Evolutionary conservation across 352 stramenopile genomes (phyloP), one percentile per base, ranked within the genome.

Genomic region (Hyaloperonospora arabidopsidis): DNA sequence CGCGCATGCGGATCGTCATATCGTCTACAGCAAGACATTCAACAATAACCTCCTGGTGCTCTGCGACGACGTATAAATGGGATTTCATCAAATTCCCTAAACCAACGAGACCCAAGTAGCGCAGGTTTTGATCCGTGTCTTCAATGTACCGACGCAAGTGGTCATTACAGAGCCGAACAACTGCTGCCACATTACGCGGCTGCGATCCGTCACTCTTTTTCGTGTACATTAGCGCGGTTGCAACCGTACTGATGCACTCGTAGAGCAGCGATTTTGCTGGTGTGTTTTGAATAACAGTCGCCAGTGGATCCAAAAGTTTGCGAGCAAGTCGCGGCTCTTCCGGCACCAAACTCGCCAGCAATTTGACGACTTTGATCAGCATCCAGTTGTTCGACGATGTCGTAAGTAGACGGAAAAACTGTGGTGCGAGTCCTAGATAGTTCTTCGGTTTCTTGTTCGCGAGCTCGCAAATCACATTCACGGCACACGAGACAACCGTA

Each of bases 311-410:
- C 32, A 99, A 73, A 28, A 99, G 63, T 65, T 99, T 99, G 22
- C 96, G 80, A 1, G 97, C 97, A 22, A 99, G 75, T 14, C 97
- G 81, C 14, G 97, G 97, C 72, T 99, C 97, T 63, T 99, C 93
- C 0, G 95, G 87, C 32, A 99, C 95, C 13, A 99, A 73, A 23
- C 88, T 95, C 22, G 93, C 93, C 57, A 99, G 73, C 39, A 99
- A 84, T 75, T 99, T 99, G 46, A 99, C 96, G 7, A 99, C 96
- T 74, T 99, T 99, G 78, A 99, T 99, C 49, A 99, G 86, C 96
- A 99, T 99, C 97, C 97, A 99, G 74, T 99, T 99, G 75, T 99
- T 99, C 55, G 86, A 97, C 8, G 86, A 97, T 40, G 89, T 97
- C 23, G 93, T 98, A 35, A 99, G 78, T 25, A 99, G 70, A 29